A percentile compares a stretch with the other conserved stretches of the same genome.
Conservation (phyloP, 2,329 filamentous ascomycete genomes). For the Ophiostoma sp. region DNA sequence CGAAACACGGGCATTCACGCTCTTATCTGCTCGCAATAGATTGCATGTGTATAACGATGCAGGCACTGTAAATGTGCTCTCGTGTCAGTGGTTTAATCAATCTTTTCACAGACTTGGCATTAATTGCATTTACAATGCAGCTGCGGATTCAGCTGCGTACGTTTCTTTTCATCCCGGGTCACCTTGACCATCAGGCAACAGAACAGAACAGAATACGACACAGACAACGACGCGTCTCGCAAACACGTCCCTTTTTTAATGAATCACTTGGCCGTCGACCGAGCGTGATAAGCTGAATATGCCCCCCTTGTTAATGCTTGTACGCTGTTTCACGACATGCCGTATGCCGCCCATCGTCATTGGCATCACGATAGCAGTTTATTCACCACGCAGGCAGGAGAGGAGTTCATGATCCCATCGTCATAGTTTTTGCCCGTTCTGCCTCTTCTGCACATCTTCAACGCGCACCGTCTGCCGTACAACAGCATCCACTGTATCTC, state of each 20-base stretch:
- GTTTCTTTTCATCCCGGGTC: background rate
- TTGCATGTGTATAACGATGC: background rate
- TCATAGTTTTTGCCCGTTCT: background rate
- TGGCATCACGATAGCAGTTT: background rate
- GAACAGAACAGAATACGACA: background rate
- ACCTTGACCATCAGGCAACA: background rate
- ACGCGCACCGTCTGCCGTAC: background rate
- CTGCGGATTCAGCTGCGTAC: background rate
- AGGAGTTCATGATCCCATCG: background rate
- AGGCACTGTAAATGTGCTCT: background rate
- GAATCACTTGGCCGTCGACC: background rate
- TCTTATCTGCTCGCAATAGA: constrained; percentile 11
- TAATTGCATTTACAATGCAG: background rate
- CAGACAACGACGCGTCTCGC: background rate
- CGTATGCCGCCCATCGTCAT: background rate
- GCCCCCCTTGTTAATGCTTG: background rate
- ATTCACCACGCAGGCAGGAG: background rate
- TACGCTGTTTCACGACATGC: background rate
- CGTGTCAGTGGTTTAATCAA: background rate
- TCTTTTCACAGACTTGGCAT: background rate
- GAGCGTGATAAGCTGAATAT: background rate
- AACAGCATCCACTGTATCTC: constrained; percentile 3
- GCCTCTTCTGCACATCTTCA: background rate
- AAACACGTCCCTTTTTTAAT: background rate
- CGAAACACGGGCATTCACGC: background rate